These are phyloP conservation scores for Lachnellula hyalina DNA, from an alignment of 2,329 filamentous ascomycete species.

Conservation along the genomic window DNA sequence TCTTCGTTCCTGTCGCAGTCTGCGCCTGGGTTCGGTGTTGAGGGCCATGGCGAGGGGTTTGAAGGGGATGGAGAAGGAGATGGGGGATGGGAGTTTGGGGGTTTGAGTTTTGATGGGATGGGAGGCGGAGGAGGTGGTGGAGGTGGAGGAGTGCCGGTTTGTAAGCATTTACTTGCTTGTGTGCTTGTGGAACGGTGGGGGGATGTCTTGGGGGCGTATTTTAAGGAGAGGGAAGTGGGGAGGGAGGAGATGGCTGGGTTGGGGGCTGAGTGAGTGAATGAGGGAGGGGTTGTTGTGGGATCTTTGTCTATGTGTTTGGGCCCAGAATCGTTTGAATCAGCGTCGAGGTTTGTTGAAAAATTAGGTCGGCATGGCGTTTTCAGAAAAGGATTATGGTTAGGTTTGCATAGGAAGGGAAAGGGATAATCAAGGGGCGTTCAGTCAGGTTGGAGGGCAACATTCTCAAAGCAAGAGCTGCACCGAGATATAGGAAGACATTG, in stretches of 20 bases:
- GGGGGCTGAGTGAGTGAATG: conserved; percentile 26
- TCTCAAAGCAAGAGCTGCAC: not conserved
- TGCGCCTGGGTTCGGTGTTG: not conserved
- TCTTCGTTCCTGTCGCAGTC: conserved; percentile 8
- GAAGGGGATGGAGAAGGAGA: conserved; percentile 11
- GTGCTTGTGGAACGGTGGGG: conserved; percentile 64
- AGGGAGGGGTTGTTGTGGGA: not conserved
- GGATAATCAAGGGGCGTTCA: not conserved
- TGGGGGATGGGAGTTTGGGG: conserved; percentile 40
- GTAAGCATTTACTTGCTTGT: conserved; percentile 88
- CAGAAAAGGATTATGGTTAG: not conserved
- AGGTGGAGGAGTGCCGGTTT: conserved; percentile 48
- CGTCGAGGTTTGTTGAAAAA: not conserved
- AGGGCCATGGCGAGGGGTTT: conserved; percentile 5
- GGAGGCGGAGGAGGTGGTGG: conserved; percentile 11
- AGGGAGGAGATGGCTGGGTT: conserved; percentile 70
- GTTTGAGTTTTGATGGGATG: conserved; percentile 33
- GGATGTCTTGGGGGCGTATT: conserved; percentile 48
- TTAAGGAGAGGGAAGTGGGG: conserved; percentile 49
- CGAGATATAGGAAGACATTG: conserved; percentile 9
- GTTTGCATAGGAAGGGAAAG: not conserved
- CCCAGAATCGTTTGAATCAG: not conserved
- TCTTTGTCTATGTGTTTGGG: no score
- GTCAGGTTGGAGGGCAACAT: not conserved
- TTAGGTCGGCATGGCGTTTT: no score